Conservation (phyloP, 306 rosid genomes). For the Prunus mume region DNA sequence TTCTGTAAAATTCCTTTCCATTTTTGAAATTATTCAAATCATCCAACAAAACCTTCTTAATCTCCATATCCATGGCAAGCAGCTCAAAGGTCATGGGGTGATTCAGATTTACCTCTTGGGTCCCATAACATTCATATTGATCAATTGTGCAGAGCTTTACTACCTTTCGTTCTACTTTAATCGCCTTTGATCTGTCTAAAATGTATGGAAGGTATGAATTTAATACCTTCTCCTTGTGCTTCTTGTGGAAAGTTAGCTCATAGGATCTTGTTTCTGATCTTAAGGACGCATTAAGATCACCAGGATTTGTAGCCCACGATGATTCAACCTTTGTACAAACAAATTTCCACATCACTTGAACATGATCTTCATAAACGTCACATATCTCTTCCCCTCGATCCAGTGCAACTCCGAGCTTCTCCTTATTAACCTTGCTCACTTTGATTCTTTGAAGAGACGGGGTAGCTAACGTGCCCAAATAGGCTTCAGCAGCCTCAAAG, state of each 20-base stretch:
- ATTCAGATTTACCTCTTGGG: conserved; percentile 15
- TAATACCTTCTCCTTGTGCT: neutral
- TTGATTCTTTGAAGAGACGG: neutral
- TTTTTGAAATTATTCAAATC: conserved; percentile 28
- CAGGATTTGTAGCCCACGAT: neutral
- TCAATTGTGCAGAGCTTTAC: neutral
- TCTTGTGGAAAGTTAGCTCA: neutral
- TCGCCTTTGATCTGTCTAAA: neutral
- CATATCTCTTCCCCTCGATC: neutral
- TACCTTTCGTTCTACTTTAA: neutral
- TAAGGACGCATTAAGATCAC: neutral
- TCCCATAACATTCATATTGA: neutral
- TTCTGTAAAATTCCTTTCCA: conserved; percentile 31
- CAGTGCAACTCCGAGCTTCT: neutral
- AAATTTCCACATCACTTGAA: neutral
- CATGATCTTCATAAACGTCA: neutral
- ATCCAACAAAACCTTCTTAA: conserved; percentile 23
- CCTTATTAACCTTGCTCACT: neutral
- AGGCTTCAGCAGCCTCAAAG: neutral
- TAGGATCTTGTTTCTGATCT: neutral
- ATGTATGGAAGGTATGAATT: neutral
- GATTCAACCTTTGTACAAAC: neutral
- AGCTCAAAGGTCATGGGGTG: conserved; percentile 31
- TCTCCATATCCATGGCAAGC: conserved; percentile 29
- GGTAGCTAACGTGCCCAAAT: neutral